Evolutionary conservation across 2,329 filamentous ascomycete genomes (phyloP), one percentile per base, ranked within the genome.

Genomic region (Cercospora beticola): DNA sequence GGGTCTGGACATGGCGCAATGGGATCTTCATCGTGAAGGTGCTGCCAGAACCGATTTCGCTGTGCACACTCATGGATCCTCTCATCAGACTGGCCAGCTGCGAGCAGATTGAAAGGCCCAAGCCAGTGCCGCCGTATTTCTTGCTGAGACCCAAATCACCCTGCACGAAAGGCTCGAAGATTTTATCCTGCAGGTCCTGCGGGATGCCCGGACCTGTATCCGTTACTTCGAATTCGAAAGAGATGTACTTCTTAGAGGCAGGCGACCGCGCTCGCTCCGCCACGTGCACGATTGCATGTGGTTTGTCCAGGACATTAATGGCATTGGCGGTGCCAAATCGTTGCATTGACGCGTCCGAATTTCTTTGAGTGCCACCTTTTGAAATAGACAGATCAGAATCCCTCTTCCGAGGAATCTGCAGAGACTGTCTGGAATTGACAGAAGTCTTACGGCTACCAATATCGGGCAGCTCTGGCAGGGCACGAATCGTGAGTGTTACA

Each of bases 111-210:
- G 91, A 94, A 65, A 97, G 80, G 1, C 94, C 94, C 1, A 97
- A 83, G 4, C 94, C 94, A 0, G 94, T 97, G 16, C 94, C 94
- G 18, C 93, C 93, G 76, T 90, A 96, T 76, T 95, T 95, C 79
- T 93, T 96, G 82, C 91, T 96, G 16, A 97, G 82, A 0, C 93
- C 92, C 1, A 95, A 82, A 76, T 97, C 93, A n/a, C 92, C 94
- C 79, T 97, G 94, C 0, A 97, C 92, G 76, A 97, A 97, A 0
- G 94, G 94, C 78, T 97, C 94, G 77, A 97, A 97, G 9, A 97
- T 92, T 73, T 90, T 90, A 66, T 92, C 84, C 74, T 93, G 92
- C 79, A 96, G 87, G 71, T 90, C 83, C 6, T 89, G 86, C 0
- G 92, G 88, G 66, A 97, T 97, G 30, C 94, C 94, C 0, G 93